Base-by-base conservation (phyloP, 1,284 basidiomycete genomes). In the Melampsora americana region DNA sequence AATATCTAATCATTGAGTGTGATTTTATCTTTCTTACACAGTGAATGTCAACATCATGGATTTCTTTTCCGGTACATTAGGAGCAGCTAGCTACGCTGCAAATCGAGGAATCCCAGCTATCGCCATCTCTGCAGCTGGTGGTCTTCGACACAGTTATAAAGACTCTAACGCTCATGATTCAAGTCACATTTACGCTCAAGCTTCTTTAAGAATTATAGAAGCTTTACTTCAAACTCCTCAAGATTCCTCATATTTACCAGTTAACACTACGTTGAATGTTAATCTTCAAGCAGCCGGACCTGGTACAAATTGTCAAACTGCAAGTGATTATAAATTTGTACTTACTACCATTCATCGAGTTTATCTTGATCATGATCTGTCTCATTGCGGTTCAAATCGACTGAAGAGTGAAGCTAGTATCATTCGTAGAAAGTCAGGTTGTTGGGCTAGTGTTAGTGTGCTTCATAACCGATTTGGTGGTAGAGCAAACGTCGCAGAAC, bases 21-120 rank as follows among this genome's bases (percentile, higher is more conserved):
- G 42, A 50, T 26, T 18, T n/a, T 32, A 26, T 39, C 28, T 23
- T 56, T n/a, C 46, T 32, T 32, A 14, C 28, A 16, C n/a, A 74
- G 71, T 42, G 59, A 74, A 74, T 56, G 53, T 66, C 5, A 39
- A 28, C 5, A 20, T 74, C 2, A 61, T 65, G 53, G 65, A 74
- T 14, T 26, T 35, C n/a, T 74, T 74, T 39, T 74, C 71, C n/a
- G 71, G 71, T 7, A 74, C 71, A n/a, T 20, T 74, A 7, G 71
- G 71, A 14, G 71, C 71, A 18, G 71, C 71, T 7, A 26, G 20
- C 0, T 74, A 42, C 60, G 71, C 48, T 30, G 6, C 71, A 0
- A 26, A 39, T 50, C 39, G 65, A n/a, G 71, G 71, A 0, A 53
- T 74, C 12, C 64, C 71, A 4, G 62, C 71, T 7, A 74, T 74